Base-by-base conservation (phyloP, 352 stramenopile species). In the Pythium scleroteichum region DNA sequence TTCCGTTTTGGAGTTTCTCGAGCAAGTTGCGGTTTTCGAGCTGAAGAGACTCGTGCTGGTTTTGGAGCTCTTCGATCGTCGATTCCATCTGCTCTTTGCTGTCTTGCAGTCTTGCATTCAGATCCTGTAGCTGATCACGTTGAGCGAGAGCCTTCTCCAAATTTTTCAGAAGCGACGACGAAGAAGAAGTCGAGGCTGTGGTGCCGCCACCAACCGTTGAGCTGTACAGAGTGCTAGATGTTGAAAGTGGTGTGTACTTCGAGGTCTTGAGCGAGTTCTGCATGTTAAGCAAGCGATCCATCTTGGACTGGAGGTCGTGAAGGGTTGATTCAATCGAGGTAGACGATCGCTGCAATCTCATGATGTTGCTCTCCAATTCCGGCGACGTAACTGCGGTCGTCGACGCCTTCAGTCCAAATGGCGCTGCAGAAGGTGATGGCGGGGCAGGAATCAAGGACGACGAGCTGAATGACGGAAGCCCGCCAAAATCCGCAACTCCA, bases 311-410 rank as follows among this genome's bases (percentile, higher is more conserved):
- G 1, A 94, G 41, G 32, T 92, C 85, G 19, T 88, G 74, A 5
- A 94, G 54, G 6, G 76, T 79, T 0, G 80, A 86, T 54, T 94
- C 85, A 33, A 94, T 87, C 27, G 85, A 82, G n/a, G 81, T 85
- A 0, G 85, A 91, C 22, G 85, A 89, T 0, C 85, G 76, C 53
- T 91, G 79, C 26, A 94, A 59, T n/a, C 82, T 71, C 55, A 87
- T 62, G 24, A 94, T 76, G 23, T 73, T 75, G 51, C 73, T 86
- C 29, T 94, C 85, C 14, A 91, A 44, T 54, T 90, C 79, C 1
- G 59, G 59, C 10, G 59, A 60, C 7, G 45, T 13, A 2, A 26
- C 17, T 3, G 33, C 53, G 63, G 22, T 66, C 63, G 7, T 32
- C 4, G 47, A 52, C 22, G 20, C 44, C 2, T 49, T 60, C 19